phyloP scores from a whole-genome alignment of 1,139 yeast species.

The Magnusiomyces tetraspermus region DNA sequence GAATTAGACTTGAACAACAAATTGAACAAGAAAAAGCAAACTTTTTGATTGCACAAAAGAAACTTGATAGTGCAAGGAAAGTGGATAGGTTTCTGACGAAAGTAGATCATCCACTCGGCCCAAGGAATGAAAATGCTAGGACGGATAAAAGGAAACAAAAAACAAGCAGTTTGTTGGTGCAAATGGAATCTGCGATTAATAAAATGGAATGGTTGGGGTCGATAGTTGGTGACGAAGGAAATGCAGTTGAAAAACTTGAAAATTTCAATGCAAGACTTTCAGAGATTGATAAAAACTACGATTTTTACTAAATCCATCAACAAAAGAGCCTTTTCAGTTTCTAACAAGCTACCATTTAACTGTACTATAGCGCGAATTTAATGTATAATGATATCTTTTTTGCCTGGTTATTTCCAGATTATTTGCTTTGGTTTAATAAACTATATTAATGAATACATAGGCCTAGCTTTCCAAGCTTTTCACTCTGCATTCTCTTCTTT shows the following conservation, averaged over 20 bases:
- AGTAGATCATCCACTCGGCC: background rate
- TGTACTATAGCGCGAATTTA: no score
- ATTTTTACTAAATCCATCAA: no score
- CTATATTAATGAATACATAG: no score
- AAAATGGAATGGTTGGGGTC: background rate
- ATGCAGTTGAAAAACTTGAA: background rate
- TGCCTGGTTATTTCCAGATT: no score
- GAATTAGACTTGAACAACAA: conserved; percentile 17
- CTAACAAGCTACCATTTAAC: no score
- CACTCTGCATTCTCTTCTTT: background rate
- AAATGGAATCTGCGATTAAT: background rate
- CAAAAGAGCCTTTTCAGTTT: no score
- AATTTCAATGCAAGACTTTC: background rate
- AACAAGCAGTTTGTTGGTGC: background rate
- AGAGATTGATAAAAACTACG: background rate
- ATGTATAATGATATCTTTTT: no score
- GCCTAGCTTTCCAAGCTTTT: no score
- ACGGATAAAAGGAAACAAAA: background rate
- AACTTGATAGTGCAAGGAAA: background rate
- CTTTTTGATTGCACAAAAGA: background rate
- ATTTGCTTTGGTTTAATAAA: no score
- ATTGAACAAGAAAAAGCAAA: conserved; percentile 16
- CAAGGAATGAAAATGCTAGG: background rate
- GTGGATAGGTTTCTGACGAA: background rate
- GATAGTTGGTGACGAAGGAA: background rate